These are phyloP conservation scores for Dactylellina haptotyla DNA, from an alignment of 2,329 filamentous ascomycete species.

Conservation along the genomic window DNA sequence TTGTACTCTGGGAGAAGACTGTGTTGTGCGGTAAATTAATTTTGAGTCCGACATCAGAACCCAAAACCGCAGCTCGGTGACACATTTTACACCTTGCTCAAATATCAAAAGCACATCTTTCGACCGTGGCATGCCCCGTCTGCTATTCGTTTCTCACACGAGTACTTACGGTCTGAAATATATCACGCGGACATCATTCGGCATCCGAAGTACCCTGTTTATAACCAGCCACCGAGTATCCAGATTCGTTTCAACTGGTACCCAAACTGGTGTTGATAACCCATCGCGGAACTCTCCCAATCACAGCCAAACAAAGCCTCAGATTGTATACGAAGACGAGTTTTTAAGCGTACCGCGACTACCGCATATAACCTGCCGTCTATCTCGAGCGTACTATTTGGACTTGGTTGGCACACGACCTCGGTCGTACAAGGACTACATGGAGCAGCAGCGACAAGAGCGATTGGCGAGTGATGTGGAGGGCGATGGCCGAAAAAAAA, in stretches of 20 bases:
- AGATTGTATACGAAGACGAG: constrained; percentile 36
- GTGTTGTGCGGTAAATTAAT: too few relatives aligned
- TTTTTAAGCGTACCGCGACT: constrained; percentile 13
- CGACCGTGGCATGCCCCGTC: constrained; percentile 8
- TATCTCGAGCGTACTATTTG: constrained; percentile 10
- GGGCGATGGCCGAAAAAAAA: constrained; percentile 31
- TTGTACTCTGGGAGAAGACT: too few relatives aligned
- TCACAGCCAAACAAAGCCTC: not conserved
- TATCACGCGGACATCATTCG: not conserved
- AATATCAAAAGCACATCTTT: not conserved
- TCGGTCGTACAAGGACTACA: constrained; percentile 42
- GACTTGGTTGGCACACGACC: constrained; percentile 44
- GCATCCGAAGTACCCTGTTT: not conserved
- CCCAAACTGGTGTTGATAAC: not conserved
- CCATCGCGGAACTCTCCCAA: not conserved
- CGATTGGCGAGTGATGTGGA: constrained; percentile 16
- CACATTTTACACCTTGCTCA: too few relatives aligned
- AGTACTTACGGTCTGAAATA: not conserved
- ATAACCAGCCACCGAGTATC: not conserved
- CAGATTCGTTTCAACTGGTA: not conserved
- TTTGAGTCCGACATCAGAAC: too few relatives aligned
- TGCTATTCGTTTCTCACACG: not conserved
- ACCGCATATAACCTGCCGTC: not conserved
- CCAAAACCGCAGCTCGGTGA: too few relatives aligned
- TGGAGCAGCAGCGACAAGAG: constrained; percentile 42